Conservation (phyloP, 2,329 filamentous ascomycete species). For the Colletotrichum sp. region DNA sequence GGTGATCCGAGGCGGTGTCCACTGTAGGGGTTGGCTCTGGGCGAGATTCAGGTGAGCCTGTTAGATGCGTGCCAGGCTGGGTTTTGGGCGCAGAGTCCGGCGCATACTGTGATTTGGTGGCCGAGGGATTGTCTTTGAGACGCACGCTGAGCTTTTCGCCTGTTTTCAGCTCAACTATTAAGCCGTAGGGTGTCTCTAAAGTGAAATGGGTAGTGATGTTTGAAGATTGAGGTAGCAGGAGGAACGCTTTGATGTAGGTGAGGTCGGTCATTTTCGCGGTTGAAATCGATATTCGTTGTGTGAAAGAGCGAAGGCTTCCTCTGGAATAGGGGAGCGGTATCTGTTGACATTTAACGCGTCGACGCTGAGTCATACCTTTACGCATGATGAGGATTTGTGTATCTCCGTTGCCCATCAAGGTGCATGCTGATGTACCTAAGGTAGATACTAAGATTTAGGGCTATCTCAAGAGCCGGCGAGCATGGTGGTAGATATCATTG, state of each 20-base stretch:
- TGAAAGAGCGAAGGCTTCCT: background rate
- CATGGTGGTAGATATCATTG: background rate
- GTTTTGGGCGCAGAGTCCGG: background rate
- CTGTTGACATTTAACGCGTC: background rate
- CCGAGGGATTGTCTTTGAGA: background rate
- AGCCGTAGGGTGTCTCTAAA: background rate
- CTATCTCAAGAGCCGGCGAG: background rate
- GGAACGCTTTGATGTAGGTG: background rate
- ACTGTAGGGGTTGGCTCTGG: accelerated
- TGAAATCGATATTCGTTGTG: background rate
- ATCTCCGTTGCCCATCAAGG: background rate
- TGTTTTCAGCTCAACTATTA: background rate
- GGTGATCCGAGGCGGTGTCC: background rate
- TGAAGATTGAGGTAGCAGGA: background rate
- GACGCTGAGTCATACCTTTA: background rate
- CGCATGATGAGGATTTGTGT: background rate
- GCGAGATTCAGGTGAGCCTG: background rate
- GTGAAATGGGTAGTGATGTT: background rate
- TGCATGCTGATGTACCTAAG: background rate
- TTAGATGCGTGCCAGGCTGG: accelerated
- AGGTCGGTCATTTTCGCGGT: background rate
- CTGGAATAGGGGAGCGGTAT: too few relatives aligned
- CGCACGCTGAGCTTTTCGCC: background rate
- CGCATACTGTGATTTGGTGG: background rate
- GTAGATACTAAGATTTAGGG: background rate